Base-by-base conservation (phyloP, 2,329 filamentous ascomycete genomes). In the Colletotrichum cordylinicola region DNA sequence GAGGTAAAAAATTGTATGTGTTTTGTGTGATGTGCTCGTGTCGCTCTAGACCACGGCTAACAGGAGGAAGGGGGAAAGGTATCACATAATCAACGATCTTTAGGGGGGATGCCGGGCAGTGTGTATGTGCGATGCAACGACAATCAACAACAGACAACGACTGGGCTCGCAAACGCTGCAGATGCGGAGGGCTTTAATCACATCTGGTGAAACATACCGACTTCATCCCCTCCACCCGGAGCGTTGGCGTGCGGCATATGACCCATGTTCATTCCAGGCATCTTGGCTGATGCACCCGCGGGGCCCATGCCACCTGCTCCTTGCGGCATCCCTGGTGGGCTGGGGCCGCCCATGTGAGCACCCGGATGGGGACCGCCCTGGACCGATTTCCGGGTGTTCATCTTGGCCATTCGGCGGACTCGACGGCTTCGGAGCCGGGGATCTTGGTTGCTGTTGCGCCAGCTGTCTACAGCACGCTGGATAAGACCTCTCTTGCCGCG, bases 401-500 rank as follows among this genome's bases (percentile, higher is more conserved):
- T 95, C 90, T 99, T 99, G 72, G 96, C 96, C 95, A 98, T 97
- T 79, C 97, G 93, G 79, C 97, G 93, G 73, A 99, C 97, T 80
- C 97, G 91, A 84, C 97, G 91, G 85, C 96, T 98, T 83, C 97
- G 92, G 82, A 98, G 88, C 79, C 96, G 91, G 66, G 95, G 95
- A 81, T 99, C 97, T 87, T 98, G 96, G 86, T 98, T 98, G 90
- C 96, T 98, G 88, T 99, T 99, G 78, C 97, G 92, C 97, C 97
- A 98, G 87, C 96, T 98, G 86, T 99, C 97, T 60, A 99, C 97
- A 3, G 97, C 97, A 78, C 97, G 92, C 87, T 99, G 97, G 80
- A 99, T 99, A 76, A 99, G 90, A 9, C 97, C 97, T 80, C 97
- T 92, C 89, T 98, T 98, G 79, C 96, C 96, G 78, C 96, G 93